Conservation (phyloP, 2,329 filamentous ascomycete species). For the Penicillium sp. region DNA sequence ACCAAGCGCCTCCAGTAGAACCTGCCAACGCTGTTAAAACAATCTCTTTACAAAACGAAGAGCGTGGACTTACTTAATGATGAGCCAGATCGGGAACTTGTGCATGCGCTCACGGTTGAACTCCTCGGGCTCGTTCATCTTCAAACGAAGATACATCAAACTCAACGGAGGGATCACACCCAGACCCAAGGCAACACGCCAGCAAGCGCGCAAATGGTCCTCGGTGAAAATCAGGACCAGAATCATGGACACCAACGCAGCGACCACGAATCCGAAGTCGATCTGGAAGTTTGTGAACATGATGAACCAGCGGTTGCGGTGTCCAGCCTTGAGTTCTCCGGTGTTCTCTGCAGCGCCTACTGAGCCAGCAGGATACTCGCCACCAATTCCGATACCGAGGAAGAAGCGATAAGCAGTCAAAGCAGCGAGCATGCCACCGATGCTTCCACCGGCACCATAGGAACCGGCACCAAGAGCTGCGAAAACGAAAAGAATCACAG, state of each 20-base stretch:
- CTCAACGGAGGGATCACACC: conserved; percentile 75
- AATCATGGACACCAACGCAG: conserved; percentile 73
- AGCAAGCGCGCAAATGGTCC: conserved; percentile 70
- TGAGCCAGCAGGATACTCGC: conserved; percentile 61
- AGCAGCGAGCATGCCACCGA: conserved; percentile 72
- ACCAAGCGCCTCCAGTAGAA: conserved; percentile 75
- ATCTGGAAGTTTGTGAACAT: conserved; percentile 89
- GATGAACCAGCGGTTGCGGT: conserved; percentile 88
- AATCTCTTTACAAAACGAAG: conserved; percentile 21
- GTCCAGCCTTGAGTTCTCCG: conserved; percentile 76
- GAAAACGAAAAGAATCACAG: conserved; percentile 81
- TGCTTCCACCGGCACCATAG: conserved; percentile 70
- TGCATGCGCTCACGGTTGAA: conserved; percentile 72
- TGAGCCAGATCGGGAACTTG: conserved; percentile 54
- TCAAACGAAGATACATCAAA: conserved; percentile 70
- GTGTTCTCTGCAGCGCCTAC: conserved; percentile 83
- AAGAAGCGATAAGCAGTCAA: conserved; percentile 85
- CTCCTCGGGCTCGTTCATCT: conserved; percentile 76
- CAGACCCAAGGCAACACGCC: conserved; percentile 78
- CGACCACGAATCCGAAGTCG: conserved; percentile 79
- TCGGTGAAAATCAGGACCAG: conserved; percentile 61
- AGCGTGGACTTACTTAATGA: conserved; percentile 44
- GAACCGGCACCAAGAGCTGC: conserved; percentile 76
- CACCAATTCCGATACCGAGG: conserved; percentile 75
- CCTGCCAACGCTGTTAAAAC: conserved; percentile 46